phyloP scores from a whole-genome alignment of 352 stramenopile genomes.

The Phytophthora ohioensis region DNA sequence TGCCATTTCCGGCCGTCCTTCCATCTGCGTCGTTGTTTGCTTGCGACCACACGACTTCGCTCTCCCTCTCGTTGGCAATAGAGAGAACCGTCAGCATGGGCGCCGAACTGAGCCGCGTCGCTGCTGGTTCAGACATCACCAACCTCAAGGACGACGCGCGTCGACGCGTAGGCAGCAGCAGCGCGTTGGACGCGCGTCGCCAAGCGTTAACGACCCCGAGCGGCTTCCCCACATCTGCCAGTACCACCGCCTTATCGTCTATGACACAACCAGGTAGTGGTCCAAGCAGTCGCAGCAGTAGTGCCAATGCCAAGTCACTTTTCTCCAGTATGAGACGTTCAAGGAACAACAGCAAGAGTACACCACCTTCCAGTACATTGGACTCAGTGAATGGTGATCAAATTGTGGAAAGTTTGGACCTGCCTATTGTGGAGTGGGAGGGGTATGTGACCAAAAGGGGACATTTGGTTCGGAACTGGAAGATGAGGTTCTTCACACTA shows the following conservation, averaged over 20 bases:
- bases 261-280: constrained; percentile 43
- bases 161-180: constrained; percentile 76
- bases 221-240: constrained; percentile 57
- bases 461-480: constrained; percentile 91
- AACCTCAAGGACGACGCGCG: constrained; percentile 47
- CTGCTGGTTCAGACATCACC: constrained; percentile 36
- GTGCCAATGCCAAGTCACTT: constrained; percentile 54
- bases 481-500: constrained; percentile 88
- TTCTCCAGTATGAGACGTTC: constrained; percentile 69
- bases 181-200: constrained; percentile 52
- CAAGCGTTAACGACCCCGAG: constrained; percentile 39
- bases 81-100: constrained; percentile 47
- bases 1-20: constrained; percentile 24
- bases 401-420: constrained; percentile 79
- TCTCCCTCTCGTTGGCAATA: constrained; percentile 3
- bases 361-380: constrained; percentile 25
- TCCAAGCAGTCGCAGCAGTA: constrained; percentile 53
- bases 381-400: constrained; percentile 48
- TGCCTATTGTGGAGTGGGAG: constrained; percentile 91
- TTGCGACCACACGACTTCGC: constrained; percentile 24
- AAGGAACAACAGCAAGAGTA: constrained; percentile 49
- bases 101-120: constrained; percentile 70
- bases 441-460: constrained; percentile 92
- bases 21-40: too few relatives aligned
- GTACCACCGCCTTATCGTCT: constrained; percentile 64